Conservation (phyloP, 805 yeast genomes). For the Cyberlindnera maritima region DNA sequence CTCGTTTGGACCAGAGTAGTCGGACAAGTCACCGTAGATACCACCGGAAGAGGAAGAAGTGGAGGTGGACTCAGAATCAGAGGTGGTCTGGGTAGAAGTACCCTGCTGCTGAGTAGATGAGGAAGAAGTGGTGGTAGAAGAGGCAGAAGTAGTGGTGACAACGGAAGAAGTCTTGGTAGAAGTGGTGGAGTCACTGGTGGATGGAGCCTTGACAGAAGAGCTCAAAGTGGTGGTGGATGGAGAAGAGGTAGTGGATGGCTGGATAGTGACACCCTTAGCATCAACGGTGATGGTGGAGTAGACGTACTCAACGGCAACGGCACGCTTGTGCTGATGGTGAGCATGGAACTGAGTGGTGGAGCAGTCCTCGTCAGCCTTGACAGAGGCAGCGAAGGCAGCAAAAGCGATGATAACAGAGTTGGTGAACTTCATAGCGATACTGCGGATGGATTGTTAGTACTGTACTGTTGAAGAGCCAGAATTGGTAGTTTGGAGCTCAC, state of each 20-base stretch:
- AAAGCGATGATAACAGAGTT: conserved; percentile 13
- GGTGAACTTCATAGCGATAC: conserved; percentile 23
- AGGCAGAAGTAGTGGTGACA: conserved; percentile 25
- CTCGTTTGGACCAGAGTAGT: conserved; percentile 54
- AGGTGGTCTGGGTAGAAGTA: conserved; percentile 20
- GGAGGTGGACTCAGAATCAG: conserved; percentile 18
- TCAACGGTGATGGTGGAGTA: conserved; percentile 55
- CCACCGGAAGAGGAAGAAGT: conserved; percentile 31
- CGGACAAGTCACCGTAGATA: conserved; percentile 54
- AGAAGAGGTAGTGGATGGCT: conserved; percentile 11
- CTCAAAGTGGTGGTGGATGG: conserved; percentile 5
- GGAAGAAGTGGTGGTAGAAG: conserved; percentile 8
- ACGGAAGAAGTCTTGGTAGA: conserved; percentile 15
- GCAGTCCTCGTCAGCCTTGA: conserved; percentile 17
- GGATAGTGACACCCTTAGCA: conserved; percentile 44
- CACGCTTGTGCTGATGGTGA: conserved; percentile 51
- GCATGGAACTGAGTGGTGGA: conserved; percentile 28
- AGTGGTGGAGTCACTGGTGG: conserved; percentile 24
- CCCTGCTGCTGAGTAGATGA: conserved; percentile 21
- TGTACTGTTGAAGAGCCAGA: too few relatives aligned
- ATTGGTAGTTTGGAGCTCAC: too few relatives aligned
- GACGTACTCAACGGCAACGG: conserved; percentile 48
- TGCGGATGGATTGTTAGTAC: too few relatives aligned
- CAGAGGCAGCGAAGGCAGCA: conserved; percentile 11
- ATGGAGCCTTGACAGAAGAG: conserved; percentile 16